Conservation (phyloP, 768 basidiomycete genomes). For the Tricholoma matsutake region DNA sequence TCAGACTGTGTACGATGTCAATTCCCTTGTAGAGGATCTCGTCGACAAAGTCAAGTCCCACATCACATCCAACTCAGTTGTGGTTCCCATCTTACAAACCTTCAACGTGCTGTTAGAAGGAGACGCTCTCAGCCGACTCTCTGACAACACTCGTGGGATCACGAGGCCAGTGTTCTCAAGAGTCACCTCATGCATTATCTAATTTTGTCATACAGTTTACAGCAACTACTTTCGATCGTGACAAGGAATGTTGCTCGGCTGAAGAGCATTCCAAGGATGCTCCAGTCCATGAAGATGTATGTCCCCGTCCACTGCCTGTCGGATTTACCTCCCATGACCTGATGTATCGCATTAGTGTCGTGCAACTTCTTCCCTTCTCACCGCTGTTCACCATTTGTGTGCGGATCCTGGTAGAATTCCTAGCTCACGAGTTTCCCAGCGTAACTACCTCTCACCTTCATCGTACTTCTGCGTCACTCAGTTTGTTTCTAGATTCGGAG, state of each 20-base stretch:
- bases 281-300: constrained; percentile 83
- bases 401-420: constrained; percentile 51
- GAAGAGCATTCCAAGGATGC: constrained; percentile 82
- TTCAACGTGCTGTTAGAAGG: constrained; percentile 72
- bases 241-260: constrained; percentile 62
- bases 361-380: constrained; percentile 58
- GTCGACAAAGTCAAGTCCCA: constrained; percentile 50
- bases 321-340: background rate
- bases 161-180: constrained; percentile 44
- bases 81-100: constrained; percentile 81
- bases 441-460: constrained; percentile 39
- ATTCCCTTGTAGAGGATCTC: constrained; percentile 57
- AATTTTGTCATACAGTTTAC: constrained; percentile 40
- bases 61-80: constrained; percentile 60
- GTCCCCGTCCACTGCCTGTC: constrained; percentile 12
- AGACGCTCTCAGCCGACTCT: constrained; percentile 52
- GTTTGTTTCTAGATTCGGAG: constrained; percentile 58
- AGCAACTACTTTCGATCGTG: constrained; percentile 50
- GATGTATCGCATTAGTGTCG: constrained; percentile 44
- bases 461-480: constrained; percentile 2
- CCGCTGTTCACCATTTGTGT: constrained; percentile 43
- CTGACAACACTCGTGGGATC: constrained; percentile 43
- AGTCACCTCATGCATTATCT: background rate
- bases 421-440: constrained; percentile 78
- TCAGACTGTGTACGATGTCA: constrained; percentile 41